Percentiles rank a stretch among this genome's conserved stretches.
Evolutionary conservation across 345 rosid genomes (phyloP).

Genomic region (Lepidium didymum): DNA sequence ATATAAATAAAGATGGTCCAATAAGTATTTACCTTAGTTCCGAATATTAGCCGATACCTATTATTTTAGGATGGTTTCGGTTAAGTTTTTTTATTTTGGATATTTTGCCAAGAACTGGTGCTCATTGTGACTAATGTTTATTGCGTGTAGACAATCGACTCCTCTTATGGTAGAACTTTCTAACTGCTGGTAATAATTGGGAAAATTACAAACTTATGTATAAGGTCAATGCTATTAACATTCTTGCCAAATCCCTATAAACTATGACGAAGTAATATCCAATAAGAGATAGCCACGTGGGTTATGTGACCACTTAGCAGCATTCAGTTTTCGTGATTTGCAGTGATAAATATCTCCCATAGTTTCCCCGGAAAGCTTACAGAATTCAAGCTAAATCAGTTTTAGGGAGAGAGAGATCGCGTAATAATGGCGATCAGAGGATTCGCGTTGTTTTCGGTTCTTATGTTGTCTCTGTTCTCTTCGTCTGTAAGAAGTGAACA

Average conservation of each 20-base stretch:
- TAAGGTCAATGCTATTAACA: neutral
- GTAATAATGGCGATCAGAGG: conserved; percentile 39
- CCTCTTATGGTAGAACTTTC: neutral
- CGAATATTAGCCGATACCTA: too few species aligned
- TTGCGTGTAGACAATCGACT: neutral
- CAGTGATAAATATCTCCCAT: neutral
- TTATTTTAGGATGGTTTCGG: too few species aligned
- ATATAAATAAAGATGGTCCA: too few species aligned
- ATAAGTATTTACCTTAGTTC: too few species aligned
- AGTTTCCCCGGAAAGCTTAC: conserved; percentile 2
- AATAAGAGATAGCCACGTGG: conserved; percentile 27
- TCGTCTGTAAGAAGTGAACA: conserved; percentile 37
- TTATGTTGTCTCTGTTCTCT: conserved; percentile 28
- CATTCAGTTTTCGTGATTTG: neutral
- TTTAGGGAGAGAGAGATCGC: neutral
- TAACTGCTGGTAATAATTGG: neutral
- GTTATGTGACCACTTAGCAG: conserved; percentile 13
- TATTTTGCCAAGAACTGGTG: too few species aligned
- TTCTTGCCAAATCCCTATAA: neutral
- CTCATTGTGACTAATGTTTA: neutral
- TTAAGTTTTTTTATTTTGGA: too few species aligned
- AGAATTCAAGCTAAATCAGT: neutral
- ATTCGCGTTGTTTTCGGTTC: conserved; percentile 29
- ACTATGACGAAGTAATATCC: conserved; percentile 24
- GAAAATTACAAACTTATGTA: neutral